These are phyloP conservation scores for Serpula lacrymans DNA, from an alignment of 768 basidiomycete species.

Conservation along the genomic window DNA sequence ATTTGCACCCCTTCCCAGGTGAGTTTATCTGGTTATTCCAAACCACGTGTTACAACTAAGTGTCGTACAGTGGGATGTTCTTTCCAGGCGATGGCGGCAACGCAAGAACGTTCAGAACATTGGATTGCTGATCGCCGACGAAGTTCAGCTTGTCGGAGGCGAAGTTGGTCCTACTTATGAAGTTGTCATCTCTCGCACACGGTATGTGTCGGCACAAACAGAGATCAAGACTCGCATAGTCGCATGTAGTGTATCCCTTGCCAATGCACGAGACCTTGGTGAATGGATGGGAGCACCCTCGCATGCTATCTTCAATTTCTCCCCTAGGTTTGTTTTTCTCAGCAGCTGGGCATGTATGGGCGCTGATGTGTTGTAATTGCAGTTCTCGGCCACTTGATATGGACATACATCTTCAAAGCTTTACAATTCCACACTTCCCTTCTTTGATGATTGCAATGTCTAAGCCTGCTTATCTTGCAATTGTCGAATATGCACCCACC, in stretches of 20 bases:
- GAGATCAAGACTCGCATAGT: constrained; percentile 92
- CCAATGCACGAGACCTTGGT: constrained; percentile 92
- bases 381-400: constrained; percentile 96
- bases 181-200: constrained; percentile 92
- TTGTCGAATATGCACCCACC: constrained; percentile 79
- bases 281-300: constrained; percentile 97
- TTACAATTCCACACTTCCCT: constrained; percentile 95
- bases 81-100: constrained; percentile 94
- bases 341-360: too few relatives aligned
- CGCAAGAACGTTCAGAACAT: constrained; percentile 95
- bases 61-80: constrained; percentile 78
- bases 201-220: constrained; percentile 93
- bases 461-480: constrained; percentile 93
- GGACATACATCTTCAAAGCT: constrained; percentile 96
- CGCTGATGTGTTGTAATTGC: constrained; percentile 6
- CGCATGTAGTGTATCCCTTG: constrained; percentile 90
- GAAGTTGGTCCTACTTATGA: constrained; percentile 97
- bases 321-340: constrained; percentile 61
- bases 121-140: constrained; percentile 90
- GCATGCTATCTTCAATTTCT: constrained; percentile 97
- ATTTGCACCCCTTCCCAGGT: constrained; percentile 93
- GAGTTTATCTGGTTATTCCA: constrained; percentile 21
- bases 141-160: constrained; percentile 92
- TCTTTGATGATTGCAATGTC: constrained; percentile 99
- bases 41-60: neutral